These are phyloP conservation scores for Mortierella sp. DNA, from an alignment of 371 early-diverging fungal species.

Conservation along the genomic window DNA sequence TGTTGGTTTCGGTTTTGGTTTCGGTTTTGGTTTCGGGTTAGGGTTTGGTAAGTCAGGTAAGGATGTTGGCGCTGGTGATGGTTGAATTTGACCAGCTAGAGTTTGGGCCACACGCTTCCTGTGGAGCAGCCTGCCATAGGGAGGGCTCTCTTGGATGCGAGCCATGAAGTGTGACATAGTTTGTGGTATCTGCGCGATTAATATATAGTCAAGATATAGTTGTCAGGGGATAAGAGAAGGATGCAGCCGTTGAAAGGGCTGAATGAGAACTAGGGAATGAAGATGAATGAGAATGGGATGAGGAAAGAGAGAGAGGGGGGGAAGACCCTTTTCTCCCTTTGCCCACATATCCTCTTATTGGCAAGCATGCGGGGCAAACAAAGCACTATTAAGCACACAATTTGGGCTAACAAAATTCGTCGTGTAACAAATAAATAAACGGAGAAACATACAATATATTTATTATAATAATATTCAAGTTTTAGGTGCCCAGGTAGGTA, in stretches of 20 bases:
- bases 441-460: too few species aligned
- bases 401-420: too few species aligned
- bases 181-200: not conserved
- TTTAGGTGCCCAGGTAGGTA: too few species aligned
- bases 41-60: slow-evolving; percentile 13
- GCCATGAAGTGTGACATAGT: not conserved
- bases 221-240: too few species aligned
- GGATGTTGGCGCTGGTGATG: not conserved
- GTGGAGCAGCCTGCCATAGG: not conserved
- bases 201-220: too few species aligned
- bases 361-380: too few species aligned
- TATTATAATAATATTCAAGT: too few species aligned
- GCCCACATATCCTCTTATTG: too few species aligned
- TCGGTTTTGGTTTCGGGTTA: too few species aligned
- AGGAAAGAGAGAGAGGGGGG: not conserved
- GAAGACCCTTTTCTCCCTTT: not conserved
- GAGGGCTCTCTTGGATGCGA: not conserved
- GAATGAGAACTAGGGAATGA: not conserved
- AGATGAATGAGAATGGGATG: not conserved
- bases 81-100: not conserved
- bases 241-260: not conserved
- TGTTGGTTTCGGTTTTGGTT: too few species aligned
- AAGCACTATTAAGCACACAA: too few species aligned
- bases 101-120: not conserved
- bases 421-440: too few species aligned